Base-by-base conservation (phyloP, 805 yeast species). In the Cyberlindnera suaveolens region DNA sequence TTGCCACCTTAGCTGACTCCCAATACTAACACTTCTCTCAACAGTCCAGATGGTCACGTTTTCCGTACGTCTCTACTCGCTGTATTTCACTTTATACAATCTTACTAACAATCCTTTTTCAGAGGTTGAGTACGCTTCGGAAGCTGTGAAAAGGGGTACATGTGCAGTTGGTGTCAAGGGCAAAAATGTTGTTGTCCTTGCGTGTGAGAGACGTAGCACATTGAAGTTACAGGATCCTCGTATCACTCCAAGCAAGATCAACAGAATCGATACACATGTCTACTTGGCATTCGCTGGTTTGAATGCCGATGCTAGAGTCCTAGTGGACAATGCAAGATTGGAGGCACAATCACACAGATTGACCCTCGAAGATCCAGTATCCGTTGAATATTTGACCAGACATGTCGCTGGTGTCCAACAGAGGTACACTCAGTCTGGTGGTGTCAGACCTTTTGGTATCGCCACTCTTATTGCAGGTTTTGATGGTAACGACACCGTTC, bases 401-500 rank as follows among this genome's bases (percentile, higher is more conserved):
- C 87, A 87, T 58, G 87, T 93, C 50, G 99, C 99, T n/a, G 96
- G 97, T 18, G 91, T 91, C 36, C 97, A 93, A 66, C 99, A 93
- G 64, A 78, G 82, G 64, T 93, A 91, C 67, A 93, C 99, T 6
- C 99, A 93, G 66, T 82, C 95, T 40, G 99, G 99, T 53, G 99
- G 99, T 65, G 96, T 93, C 20, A 79, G 99, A 66, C 99, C 99
- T 17, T 93, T 93, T 63, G 99, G 99, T 45, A 85, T 93, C 54
- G 83, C 96, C 40, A 93, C 97, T 26, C 71, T 93, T 57, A 85
- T 93, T 62, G 96, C 96, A 19, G 99, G 99, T 1, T 93, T 93
- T 58, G 98, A 93, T 68, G 82, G 82, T 42, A 82, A 83, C 58
- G 96, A 88, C 65, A 66, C 66, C 18, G 76, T 73, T 30, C 97